Base-by-base conservation (phyloP, 2,329 filamentous ascomycete species). In the Pseudogymnoascus sp. region DNA sequence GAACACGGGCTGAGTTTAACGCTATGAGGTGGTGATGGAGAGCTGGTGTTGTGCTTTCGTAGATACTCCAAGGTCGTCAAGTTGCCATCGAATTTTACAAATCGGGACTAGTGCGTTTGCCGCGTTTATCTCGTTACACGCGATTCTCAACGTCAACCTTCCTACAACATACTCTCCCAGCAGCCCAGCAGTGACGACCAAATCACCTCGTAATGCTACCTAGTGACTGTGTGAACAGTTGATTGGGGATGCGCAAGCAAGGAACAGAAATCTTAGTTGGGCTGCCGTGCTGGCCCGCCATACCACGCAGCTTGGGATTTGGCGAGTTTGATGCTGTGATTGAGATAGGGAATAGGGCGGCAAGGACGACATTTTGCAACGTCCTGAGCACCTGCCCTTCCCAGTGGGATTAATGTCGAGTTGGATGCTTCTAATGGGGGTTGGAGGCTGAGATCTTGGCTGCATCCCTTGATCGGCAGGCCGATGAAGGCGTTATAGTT, bases 201-300 rank as follows among this genome's bases (percentile, higher is more conserved):
- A 45, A 65, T 55, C 72, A 59, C 58, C 33, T 39, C 58, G 48
- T 55, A 59, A 59, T 39, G 58, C 58, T 59, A 59, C 58, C n/a
- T 40, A 39, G 35, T 59, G n/a, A 31, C 58, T 55, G 48, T 55
- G 48, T 59, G 33, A 40, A 39, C 33, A 59, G 25, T 40, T 31
- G 33, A 39, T 69, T 64, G 61, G 64, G 68, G 33, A 70, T 73
- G 72, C 65, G 69, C 72, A 68, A 65, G 48, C 64, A 64, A 65
- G 65, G 72, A 73, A 73, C 72, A 73, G 72, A 73, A 65, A 73
- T 73, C 72, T 73, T 67, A 73, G 72, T 70, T 69, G 70, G 63
- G n/a, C 31, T 55, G 29, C 48, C 58, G 58, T 59, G 33, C 35
- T 37, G 36, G 3, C 27, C 3, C 8, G 25, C 59, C 31, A 35